Evolutionary conservation across 371 early-diverging fungal species (phyloP).

Genomic region (Circinella minor): DNA sequence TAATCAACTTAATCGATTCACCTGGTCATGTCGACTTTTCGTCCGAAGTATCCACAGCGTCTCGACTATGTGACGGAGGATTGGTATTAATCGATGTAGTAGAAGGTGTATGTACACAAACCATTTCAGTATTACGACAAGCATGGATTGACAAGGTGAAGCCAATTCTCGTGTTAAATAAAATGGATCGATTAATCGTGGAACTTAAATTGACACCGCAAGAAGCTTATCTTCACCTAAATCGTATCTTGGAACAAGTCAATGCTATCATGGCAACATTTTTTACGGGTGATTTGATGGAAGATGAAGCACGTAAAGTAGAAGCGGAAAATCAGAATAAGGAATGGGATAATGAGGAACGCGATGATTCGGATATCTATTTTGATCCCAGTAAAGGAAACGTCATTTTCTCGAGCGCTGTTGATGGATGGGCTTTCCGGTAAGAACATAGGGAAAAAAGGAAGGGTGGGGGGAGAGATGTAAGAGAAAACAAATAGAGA

Average conservation of each 20-base stretch:
- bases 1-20: constrained; percentile 98
- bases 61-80: constrained; percentile 96
- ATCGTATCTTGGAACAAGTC: constrained; percentile 92
- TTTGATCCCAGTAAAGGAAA: constrained; percentile 95
- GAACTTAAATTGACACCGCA: constrained; percentile 91
- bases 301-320: constrained; percentile 81
- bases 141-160: constrained; percentile 90
- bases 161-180: constrained; percentile 97
- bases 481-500: no score
- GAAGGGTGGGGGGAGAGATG: no score
- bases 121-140: constrained; percentile 93
- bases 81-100: constrained; percentile 98
- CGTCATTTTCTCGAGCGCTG: constrained; percentile 94
- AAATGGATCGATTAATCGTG: constrained; percentile 96
- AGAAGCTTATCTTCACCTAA: constrained; percentile 92
- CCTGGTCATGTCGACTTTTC: constrained; percentile 99
- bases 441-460: constrained; percentile 22
- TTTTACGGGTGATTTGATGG: constrained; percentile 86
- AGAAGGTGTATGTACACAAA: constrained; percentile 99
- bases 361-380: constrained; percentile 91
- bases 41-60: constrained; percentile 95
- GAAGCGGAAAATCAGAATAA: constrained; percentile 61
- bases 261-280: constrained; percentile 96
- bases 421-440: constrained; percentile 99
- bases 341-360: constrained; percentile 87